A percentile compares a stretch with the other conserved stretches of the same genome.
These are phyloP conservation scores for Penicillium coffeae DNA, from an alignment of 495 filamentous ascomycete species.

Conservation along the genomic window DNA sequence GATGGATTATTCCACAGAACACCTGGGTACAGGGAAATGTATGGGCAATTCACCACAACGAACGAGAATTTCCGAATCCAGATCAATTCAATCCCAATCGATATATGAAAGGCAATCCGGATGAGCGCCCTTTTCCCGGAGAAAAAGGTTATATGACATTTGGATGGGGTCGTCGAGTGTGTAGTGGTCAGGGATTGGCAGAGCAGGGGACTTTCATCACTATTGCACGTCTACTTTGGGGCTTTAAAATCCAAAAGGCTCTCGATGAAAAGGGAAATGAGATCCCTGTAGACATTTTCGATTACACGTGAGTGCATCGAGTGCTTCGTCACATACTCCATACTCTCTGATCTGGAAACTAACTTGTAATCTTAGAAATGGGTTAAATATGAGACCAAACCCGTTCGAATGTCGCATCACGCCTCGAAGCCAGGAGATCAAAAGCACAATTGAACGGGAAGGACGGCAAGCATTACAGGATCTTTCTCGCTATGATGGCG, in stretches of 20 bases:
- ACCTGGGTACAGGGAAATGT: slow-evolving; percentile 27
- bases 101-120: slow-evolving; percentile 28
- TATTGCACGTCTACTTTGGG: slow-evolving; percentile 16
- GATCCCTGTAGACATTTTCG: slow-evolving; percentile 45
- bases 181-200: slow-evolving; percentile 38
- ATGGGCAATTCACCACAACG: slow-evolving; percentile 40
- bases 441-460: slow-evolving; percentile 50
- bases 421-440: slow-evolving; percentile 42
- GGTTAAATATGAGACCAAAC: slow-evolving; percentile 36
- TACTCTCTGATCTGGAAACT: slow-evolving; percentile 1
- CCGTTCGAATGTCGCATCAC: slow-evolving; percentile 35
- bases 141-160: slow-evolving; percentile 63
- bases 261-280: slow-evolving; percentile 44
- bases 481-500: slow-evolving; percentile 53
- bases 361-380: slow-evolving; percentile 23
- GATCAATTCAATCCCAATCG: slow-evolving; percentile 30
- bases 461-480: slow-evolving; percentile 50
- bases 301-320: slow-evolving; percentile 33
- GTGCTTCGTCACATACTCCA: not conserved
- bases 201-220: slow-evolving; percentile 38
- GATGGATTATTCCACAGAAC: slow-evolving; percentile 16
- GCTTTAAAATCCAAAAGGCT: slow-evolving; percentile 34
- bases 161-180: slow-evolving; percentile 40
- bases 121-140: slow-evolving; percentile 50
- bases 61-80: slow-evolving; percentile 40